Evolutionary conservation across 345 rosid genomes (phyloP), one percentile per base, ranked within the genome.

Genomic region (Capsella bursapastoris): DNA sequence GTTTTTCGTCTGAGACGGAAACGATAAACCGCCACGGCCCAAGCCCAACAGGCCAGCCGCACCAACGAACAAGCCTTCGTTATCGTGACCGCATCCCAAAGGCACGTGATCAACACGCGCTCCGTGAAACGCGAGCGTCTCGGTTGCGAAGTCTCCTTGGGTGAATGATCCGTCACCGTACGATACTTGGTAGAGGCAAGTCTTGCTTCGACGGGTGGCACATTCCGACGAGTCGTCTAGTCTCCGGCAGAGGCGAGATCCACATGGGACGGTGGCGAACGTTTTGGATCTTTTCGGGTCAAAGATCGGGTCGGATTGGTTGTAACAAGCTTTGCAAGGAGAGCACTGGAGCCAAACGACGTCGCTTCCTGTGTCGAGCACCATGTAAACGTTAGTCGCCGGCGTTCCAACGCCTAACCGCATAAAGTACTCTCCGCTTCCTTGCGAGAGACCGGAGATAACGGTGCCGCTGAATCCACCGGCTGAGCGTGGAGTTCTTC

Each of bases 111-210:
- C 84, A 14, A 95, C 90, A 64, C 82, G 83, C 3, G 82, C 83
- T 14, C 85, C 68, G 0, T 86, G 82, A 80, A 95, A 95, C 68
- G 93, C 79, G 69, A 95, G 75, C 60, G 97, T 95, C 70, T 92
- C 99, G 3, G 90, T 90, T 28, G 90, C 83, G 79, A 90, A 86
- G 18, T 91, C 93, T 11, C 99, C 99, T 4, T 50, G 48, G 7
- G 97, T 94, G 81, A 90, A 86, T 12, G 99, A 94, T 3, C 97
- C 96, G 69, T 94, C 99, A 14, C 97, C 97, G 81, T 94, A 92
- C 12, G 95, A 79, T 9, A 91, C 96, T 79, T 88, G 88, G 62
- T 92, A 95, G 43, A 88, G 86, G 65, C 99, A 95, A 8, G 73
- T 78, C 67, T 78, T 83, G 45, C 72, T 78, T 40, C 71, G 72